phyloP scores from a whole-genome alignment of 2,329 filamentous ascomycete species.

The Sporothrix dimorphospora region DNA sequence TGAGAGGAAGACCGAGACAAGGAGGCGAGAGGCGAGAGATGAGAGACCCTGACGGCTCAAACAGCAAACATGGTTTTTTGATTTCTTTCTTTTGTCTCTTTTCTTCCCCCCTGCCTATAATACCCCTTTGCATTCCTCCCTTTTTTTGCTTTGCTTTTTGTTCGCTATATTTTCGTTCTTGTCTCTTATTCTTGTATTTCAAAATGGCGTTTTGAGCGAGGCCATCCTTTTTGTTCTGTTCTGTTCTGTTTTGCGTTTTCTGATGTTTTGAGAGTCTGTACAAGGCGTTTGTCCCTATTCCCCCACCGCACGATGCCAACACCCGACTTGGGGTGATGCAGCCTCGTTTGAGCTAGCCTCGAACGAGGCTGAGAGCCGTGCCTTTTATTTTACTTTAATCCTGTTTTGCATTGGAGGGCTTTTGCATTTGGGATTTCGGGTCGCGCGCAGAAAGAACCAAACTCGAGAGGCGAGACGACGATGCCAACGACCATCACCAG shows the following conservation, averaged over 20 bases:
- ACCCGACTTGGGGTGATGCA: neutral
- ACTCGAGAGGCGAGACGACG: constrained; percentile 30
- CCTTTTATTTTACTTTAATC: constrained; percentile 10
- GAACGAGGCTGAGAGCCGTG: neutral
- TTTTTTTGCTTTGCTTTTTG: neutral
- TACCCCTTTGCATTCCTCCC: constrained; percentile 10
- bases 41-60: constrained; percentile 26
- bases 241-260: neutral
- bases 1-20: constrained; percentile 23
- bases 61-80: constrained; percentile 27
- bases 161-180: neutral
- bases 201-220: constrained; percentile 25
- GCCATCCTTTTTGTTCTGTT: neutral
- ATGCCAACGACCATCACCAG: constrained; percentile 18
- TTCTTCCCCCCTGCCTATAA: constrained; percentile 13
- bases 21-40: constrained; percentile 21
- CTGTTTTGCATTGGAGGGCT: constrained; percentile 15
- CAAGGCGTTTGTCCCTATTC: constrained; percentile 25
- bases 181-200: neutral
- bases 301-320: constrained; percentile 9
- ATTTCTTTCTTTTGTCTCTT: constrained; percentile 23
- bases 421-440: constrained; percentile 9
- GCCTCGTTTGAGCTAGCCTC: constrained; percentile 23
- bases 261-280: constrained; percentile 9
- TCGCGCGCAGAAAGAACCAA: constrained; percentile 22